Percentiles rank a stretch among this genome's conserved stretches.
Conservation (phyloP, 192 early-diverging fungal genomes). For the Neocallimastix lanati region DNA sequence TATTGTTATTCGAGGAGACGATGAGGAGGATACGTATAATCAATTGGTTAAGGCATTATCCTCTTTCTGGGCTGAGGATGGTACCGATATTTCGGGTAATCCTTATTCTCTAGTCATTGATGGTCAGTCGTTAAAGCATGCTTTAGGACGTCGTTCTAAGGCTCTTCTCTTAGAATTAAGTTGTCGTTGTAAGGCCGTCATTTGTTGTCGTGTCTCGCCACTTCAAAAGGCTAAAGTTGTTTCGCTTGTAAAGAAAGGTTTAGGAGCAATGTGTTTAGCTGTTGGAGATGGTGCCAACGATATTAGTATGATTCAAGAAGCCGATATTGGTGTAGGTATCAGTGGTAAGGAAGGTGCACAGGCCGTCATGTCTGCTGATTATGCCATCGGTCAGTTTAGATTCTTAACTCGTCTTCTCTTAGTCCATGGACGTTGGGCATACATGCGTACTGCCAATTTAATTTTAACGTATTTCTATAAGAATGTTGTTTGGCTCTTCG, state of each 20-base stretch:
- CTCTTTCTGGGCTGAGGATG: constrained; percentile 26
- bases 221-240: constrained; percentile 94
- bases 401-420: constrained; percentile 71
- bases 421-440: constrained; percentile 85
- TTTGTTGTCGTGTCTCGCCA: constrained; percentile 83
- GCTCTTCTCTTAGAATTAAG: constrained; percentile 28
- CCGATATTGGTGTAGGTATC: constrained; percentile 45
- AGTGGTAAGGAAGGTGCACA: constrained; percentile 51
- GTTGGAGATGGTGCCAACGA: constrained; percentile 47
- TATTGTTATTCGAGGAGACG: constrained; percentile 25
- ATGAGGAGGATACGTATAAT: constrained; percentile 24
- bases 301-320: constrained; percentile 40
- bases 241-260: constrained; percentile 60
- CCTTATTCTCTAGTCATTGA: constrained; percentile 29
- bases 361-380: constrained; percentile 87
- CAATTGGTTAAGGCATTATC: constrained; percentile 37
- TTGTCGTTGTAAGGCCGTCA: constrained; percentile 46
- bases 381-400: constrained; percentile 78
- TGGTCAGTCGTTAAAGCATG: constrained; percentile 34
- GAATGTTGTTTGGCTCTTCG: constrained; percentile 81
- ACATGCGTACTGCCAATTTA: constrained; percentile 74
- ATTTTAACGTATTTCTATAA: constrained; percentile 93
- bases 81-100: constrained; percentile 4
- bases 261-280: constrained; percentile 48
- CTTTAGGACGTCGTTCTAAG: constrained; percentile 46